Conservation (phyloP, 2,329 filamentous ascomycete genomes). For the Neoscytalidium dimidiatum region DNA sequence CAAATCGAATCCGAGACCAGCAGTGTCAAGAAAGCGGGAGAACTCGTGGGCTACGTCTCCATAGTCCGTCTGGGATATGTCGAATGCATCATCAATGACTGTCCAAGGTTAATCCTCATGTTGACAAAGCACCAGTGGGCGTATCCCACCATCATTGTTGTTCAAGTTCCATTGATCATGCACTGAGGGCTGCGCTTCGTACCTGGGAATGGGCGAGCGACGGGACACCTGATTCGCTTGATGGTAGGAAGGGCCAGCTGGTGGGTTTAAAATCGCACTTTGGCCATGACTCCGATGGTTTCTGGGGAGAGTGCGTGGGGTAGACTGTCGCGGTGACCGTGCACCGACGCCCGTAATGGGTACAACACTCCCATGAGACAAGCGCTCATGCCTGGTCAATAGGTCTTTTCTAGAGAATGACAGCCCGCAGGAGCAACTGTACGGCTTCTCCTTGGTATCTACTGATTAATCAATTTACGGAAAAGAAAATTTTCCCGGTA, state of each 20-base stretch:
- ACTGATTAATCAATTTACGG: too few relatives aligned
- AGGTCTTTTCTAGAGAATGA: not conserved
- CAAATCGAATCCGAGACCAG: not conserved
- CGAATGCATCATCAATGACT: not conserved
- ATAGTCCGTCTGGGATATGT: not conserved
- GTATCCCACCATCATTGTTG: too few relatives aligned
- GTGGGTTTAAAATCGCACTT: not conserved
- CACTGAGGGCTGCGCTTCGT: too few relatives aligned
- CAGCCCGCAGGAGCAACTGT: not conserved
- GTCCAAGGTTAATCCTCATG: too few relatives aligned
- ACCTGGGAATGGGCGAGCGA: not conserved
- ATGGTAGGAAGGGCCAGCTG: not conserved
- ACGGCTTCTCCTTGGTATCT: conserved; percentile 9
- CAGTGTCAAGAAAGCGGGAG: not conserved
- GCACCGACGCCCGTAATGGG: not conserved
- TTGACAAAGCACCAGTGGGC: too few relatives aligned
- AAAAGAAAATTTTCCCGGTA: too few relatives aligned
- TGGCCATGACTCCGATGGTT: not conserved
- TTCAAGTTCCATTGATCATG: not conserved
- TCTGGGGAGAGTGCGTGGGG: not conserved
- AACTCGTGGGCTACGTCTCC: not conserved
- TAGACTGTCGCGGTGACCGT: not conserved
- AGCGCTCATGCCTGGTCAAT: not conserved
- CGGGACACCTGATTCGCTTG: not conserved
- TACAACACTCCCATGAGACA: not conserved